Conservation (phyloP, 805 yeast species). For the Starmerella vitae region DNA sequence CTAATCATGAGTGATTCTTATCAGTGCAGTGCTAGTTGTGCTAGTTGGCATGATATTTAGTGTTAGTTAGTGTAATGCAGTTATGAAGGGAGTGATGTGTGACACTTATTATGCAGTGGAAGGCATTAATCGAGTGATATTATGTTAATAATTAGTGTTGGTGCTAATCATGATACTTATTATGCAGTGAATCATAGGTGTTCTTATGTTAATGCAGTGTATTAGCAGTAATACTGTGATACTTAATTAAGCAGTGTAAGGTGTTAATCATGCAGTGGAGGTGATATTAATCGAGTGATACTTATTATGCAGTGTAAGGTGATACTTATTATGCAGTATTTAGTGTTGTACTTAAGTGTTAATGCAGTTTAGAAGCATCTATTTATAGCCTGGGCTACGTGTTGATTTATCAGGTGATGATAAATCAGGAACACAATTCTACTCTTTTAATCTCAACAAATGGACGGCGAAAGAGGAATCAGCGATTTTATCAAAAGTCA, state of each 20-base stretch:
- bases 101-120: too few species aligned
- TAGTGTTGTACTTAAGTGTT: not conserved
- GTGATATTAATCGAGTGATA: not conserved
- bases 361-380: not conserved
- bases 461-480: too few species aligned
- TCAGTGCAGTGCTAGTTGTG: not conserved
- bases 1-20: not conserved
- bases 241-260: too few species aligned
- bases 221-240: too few species aligned
- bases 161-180: too few species aligned
- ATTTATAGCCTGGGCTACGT: not conserved
- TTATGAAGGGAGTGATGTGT: too few species aligned
- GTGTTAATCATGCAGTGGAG: too few species aligned
- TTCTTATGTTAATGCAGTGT: too few species aligned
- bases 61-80: too few species aligned
- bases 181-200: too few species aligned
- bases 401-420: not conserved
- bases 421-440: not conserved
- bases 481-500: slow-evolving; percentile 6
- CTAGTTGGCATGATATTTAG: not conserved
- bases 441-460: slow-evolving; percentile 1
- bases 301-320: not conserved
- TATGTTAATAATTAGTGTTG: too few species aligned
- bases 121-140: too few species aligned
- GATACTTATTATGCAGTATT: not conserved